Percentiles rank a stretch among this genome's conserved stretches.
Evolutionary conservation across 129 eudicot genomes (phyloP).

Genomic region (Centrapalus pauciflorus): DNA sequence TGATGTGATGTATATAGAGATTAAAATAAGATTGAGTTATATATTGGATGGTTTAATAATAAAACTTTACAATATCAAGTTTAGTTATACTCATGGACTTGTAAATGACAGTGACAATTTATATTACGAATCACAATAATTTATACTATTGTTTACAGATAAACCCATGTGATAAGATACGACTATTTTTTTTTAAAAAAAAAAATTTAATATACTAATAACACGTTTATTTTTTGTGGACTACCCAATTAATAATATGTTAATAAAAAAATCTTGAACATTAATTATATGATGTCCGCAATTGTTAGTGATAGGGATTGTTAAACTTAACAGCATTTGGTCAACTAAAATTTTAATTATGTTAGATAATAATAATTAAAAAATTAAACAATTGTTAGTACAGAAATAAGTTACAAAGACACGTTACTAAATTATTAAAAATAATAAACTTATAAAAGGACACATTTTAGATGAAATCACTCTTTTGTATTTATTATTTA

Average conservation of each 20-base stretch:
- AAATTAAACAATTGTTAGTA: background rate
- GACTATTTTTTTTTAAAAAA: background rate
- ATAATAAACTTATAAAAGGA: too few relatives aligned
- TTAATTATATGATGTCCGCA: background rate
- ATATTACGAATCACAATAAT: too few relatives aligned
- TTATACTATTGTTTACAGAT: too few relatives aligned
- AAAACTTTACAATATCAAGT: too few relatives aligned
- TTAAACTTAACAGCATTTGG: slow-evolving; percentile 1
- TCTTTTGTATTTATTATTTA: too few relatives aligned
- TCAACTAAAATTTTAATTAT: background rate
- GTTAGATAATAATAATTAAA: background rate
- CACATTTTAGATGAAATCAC: too few relatives aligned
- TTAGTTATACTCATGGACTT: too few relatives aligned
- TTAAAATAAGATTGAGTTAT: too few relatives aligned
- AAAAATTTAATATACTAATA: background rate
- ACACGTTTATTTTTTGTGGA: background rate
- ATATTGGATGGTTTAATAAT: too few relatives aligned
- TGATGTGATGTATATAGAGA: too few relatives aligned
- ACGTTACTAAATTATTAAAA: background rate
- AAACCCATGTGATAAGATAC: too few relatives aligned
- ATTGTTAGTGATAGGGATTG: slow-evolving; percentile 7
- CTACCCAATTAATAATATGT: background rate
- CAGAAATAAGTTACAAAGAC: background rate
- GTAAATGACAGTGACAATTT: too few relatives aligned
- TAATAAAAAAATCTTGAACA: background rate